Conservation (phyloP, 768 basidiomycete genomes). For the Kondoa malvinella region DNA sequence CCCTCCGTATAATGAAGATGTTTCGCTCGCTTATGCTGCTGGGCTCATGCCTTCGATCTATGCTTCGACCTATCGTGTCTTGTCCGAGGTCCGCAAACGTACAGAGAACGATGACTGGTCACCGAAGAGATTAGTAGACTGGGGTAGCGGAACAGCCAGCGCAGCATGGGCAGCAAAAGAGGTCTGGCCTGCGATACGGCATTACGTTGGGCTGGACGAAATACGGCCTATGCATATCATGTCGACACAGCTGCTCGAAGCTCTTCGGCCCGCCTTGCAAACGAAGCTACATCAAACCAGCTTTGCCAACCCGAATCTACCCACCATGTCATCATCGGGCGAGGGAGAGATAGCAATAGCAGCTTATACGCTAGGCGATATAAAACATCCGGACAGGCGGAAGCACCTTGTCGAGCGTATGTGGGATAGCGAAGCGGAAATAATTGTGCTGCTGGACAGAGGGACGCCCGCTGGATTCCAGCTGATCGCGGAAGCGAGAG, state of each 20-base stretch:
- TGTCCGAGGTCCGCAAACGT: slow-evolving; percentile 49
- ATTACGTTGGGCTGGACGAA: slow-evolving; percentile 57
- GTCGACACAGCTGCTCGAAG: slow-evolving; percentile 20
- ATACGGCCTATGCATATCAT: slow-evolving; percentile 24
- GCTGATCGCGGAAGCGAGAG: slow-evolving; percentile 57
- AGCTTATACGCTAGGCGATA: slow-evolving; percentile 66
- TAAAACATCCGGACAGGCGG: slow-evolving; percentile 45
- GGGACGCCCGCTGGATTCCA: slow-evolving; percentile 58
- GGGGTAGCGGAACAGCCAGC: slow-evolving; percentile 67
- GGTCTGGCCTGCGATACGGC: slow-evolving; percentile 32
- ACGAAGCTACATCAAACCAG: slow-evolving; percentile 15
- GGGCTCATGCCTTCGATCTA: slow-evolving; percentile 75
- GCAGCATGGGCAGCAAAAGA: slow-evolving; percentile 61
- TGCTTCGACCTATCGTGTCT: slow-evolving; percentile 57
- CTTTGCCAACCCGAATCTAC: slow-evolving; percentile 1
- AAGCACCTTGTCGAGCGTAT: slow-evolving; percentile 59
- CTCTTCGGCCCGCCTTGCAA: slow-evolving; percentile 16
- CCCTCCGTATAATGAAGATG: slow-evolving; percentile 44
- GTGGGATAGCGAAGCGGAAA: slow-evolving; percentile 79
- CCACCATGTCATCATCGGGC: slow-evolving; percentile 19
- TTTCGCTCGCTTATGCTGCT: slow-evolving; percentile 69
- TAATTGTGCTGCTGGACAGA: slow-evolving; percentile 76
- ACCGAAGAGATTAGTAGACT: slow-evolving; percentile 47
- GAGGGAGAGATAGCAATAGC: slow-evolving; percentile 50
- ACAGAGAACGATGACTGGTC: slow-evolving; percentile 42